phyloP scores from a whole-genome alignment of 176 grass and related monocot genomes.

The Cenchrus americanus region DNA sequence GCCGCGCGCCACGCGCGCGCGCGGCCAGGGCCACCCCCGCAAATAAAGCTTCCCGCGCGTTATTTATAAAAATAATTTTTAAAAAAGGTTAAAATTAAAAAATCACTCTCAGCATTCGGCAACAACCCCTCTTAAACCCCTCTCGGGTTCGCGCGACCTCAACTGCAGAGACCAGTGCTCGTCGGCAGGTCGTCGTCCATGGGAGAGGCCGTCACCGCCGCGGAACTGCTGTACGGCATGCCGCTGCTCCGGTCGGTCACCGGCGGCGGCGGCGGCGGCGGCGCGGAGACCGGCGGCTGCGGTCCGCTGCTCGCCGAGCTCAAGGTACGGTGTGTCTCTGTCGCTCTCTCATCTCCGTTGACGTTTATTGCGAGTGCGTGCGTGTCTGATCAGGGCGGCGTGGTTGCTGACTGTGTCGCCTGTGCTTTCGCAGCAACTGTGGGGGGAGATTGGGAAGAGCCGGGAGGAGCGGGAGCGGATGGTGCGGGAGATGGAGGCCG shows the following conservation, averaged over 20 bases:
- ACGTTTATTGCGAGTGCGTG: neutral
- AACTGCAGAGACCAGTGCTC: neutral
- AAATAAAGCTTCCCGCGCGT: too few species aligned
- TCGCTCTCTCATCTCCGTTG: neutral
- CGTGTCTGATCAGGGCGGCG: neutral
- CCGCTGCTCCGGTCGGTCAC: neutral
- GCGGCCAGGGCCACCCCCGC: too few species aligned
- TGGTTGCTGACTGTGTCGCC: neutral
- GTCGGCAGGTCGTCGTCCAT: neutral
- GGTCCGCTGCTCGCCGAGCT: constrained; percentile 52
- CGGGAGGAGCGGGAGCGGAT: constrained; percentile 53
- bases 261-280: neutral
- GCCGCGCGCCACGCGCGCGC: too few species aligned
- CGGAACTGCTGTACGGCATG: constrained; percentile 46
- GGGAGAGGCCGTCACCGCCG: constrained; percentile 44
- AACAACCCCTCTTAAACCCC: constrained; percentile 5
- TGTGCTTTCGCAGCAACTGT: constrained; percentile 52
- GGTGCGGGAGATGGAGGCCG: constrained; percentile 63
- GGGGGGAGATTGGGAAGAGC: constrained; percentile 69
- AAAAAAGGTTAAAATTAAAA: too few species aligned
- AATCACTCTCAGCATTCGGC: neutral
- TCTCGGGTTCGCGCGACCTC: neutral
- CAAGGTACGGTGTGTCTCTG: constrained; percentile 42
- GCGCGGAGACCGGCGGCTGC: neutral
- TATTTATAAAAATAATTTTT: too few species aligned